Evolutionary conservation across 169 alveolate genomes (phyloP).

Genomic region (Cryptosporidium sp.): DNA sequence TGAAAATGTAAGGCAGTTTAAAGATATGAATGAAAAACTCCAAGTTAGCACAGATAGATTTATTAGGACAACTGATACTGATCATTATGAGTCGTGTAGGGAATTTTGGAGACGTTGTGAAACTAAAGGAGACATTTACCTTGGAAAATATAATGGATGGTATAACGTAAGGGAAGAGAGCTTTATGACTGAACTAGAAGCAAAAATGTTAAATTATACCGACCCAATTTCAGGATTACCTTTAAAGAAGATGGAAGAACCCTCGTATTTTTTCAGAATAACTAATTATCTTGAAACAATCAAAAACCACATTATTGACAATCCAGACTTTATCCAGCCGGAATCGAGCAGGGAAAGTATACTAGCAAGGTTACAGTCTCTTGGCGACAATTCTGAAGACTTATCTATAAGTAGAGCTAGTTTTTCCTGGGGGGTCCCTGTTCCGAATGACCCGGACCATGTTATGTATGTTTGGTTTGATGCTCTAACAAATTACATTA

Average conservation of each 20-base stretch:
- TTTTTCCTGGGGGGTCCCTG: slow-evolving; percentile 94
- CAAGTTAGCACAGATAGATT: slow-evolving; percentile 82
- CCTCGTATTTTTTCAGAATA: slow-evolving; percentile 91
- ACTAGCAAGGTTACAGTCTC: slow-evolving; percentile 84
- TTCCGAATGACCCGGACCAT: slow-evolving; percentile 84
- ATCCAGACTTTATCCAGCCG: slow-evolving; percentile 84
- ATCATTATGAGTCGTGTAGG: slow-evolving; percentile 84
- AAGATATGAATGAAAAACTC: slow-evolving; percentile 72
- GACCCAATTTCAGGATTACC: slow-evolving; percentile 88
- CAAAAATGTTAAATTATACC: slow-evolving; percentile 86
- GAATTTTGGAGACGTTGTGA: slow-evolving; percentile 84
- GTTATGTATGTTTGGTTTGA: slow-evolving; percentile 97
- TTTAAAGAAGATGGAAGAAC: slow-evolving; percentile 87
- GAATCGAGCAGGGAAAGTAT: slow-evolving; percentile 84
- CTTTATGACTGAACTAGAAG: slow-evolving; percentile 90
- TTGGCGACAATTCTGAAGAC: slow-evolving; percentile 84
- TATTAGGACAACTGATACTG: slow-evolving; percentile 88
- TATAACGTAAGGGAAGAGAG: slow-evolving; percentile 93
- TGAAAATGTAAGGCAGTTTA: slow-evolving; percentile 43
- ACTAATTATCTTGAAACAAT: slow-evolving; percentile 86
- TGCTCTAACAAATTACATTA: slow-evolving; percentile 90
- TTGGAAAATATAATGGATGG: slow-evolving; percentile 91
- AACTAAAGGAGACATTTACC: slow-evolving; percentile 86
- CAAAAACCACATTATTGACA: slow-evolving; percentile 81
- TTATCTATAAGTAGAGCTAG: slow-evolving; percentile 89